phyloP scores from a whole-genome alignment of 148 eudicot genomes.

The Polygonum maritimum region DNA sequence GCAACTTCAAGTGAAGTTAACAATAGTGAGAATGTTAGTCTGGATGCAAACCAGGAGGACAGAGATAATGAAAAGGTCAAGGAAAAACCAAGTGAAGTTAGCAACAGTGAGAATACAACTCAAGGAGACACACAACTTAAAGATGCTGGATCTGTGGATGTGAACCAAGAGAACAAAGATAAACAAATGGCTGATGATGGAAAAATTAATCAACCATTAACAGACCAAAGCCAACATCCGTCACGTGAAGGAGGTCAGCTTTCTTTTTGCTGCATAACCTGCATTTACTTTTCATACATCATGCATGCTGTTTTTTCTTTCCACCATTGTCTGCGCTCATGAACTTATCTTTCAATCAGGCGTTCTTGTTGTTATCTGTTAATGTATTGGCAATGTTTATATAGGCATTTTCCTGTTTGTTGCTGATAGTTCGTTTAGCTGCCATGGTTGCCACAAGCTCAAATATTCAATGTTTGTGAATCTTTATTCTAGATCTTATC shows the following conservation, averaged over 20 bases:
- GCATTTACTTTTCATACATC: not conserved
- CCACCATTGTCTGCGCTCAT: not conserved
- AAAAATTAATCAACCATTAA: not conserved
- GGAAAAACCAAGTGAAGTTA: conserved; percentile 3
- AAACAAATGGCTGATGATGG: not conserved
- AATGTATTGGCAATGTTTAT: not conserved
- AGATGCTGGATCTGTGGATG: not conserved
- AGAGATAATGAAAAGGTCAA: not conserved
- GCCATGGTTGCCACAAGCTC: not conserved
- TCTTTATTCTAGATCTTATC: not conserved
- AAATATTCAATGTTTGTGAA: not conserved
- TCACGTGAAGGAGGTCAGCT: conserved; percentile 3
- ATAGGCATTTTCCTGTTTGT: conserved; percentile 4
- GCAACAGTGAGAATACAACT: not conserved
- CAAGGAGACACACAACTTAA: not conserved
- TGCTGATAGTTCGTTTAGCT: not conserved
- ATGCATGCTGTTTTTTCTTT: not conserved
- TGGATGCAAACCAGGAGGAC: not conserved
- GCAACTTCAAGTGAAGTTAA: not conserved
- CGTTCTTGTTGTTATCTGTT: not conserved
- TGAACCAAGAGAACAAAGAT: conserved; percentile 1
- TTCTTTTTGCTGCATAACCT: not conserved
- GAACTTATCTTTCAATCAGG: not conserved
- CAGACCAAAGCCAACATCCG: not conserved
- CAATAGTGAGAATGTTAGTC: not conserved